A percentile compares a stretch with the other conserved stretches of the same genome.
phyloP scores from a whole-genome alignment of 2,329 filamentous ascomycete genomes.

The Fusarium napiforme region DNA sequence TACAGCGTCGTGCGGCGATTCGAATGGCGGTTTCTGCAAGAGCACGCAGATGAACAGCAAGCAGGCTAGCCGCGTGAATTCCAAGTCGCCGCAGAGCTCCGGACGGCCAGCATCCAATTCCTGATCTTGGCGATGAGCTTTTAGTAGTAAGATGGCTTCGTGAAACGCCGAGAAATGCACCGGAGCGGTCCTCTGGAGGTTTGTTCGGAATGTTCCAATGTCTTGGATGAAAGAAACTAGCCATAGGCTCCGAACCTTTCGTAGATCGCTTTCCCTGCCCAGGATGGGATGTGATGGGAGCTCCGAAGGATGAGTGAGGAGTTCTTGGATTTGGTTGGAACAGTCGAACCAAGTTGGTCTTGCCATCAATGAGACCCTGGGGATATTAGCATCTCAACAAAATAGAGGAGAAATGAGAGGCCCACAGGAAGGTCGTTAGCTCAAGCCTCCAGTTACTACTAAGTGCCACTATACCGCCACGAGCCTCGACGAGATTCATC shows the following conservation, averaged over 20 bases:
- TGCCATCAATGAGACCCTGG: background rate
- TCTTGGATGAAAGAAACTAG: constrained; percentile 5
- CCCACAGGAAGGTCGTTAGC: constrained; percentile 4
- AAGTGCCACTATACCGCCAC: background rate
- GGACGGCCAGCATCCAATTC: background rate
- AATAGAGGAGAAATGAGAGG: background rate
- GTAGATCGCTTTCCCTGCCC: background rate
- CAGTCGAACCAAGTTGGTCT: constrained; percentile 12
- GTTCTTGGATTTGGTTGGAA: constrained; percentile 12
- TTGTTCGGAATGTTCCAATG: background rate
- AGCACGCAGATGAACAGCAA: constrained; percentile 4
- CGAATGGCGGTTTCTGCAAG: background rate
- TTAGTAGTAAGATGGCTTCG: constrained; percentile 1
- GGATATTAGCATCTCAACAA: background rate
- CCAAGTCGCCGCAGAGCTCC: background rate
- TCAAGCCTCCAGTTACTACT: constrained; percentile 11
- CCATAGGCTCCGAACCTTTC: constrained; percentile 1
- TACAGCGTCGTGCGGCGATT: background rate
- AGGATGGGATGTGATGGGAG: background rate
- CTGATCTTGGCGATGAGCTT: background rate
- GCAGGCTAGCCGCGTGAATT: background rate
- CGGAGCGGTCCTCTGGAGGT: background rate
- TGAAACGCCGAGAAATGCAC: background rate
- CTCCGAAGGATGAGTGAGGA: background rate
- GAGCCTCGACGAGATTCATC: background rate